These are phyloP conservation scores for Chondrus crispus DNA, from an alignment of 23 red algal genomes.

Conservation along the genomic window DNA sequence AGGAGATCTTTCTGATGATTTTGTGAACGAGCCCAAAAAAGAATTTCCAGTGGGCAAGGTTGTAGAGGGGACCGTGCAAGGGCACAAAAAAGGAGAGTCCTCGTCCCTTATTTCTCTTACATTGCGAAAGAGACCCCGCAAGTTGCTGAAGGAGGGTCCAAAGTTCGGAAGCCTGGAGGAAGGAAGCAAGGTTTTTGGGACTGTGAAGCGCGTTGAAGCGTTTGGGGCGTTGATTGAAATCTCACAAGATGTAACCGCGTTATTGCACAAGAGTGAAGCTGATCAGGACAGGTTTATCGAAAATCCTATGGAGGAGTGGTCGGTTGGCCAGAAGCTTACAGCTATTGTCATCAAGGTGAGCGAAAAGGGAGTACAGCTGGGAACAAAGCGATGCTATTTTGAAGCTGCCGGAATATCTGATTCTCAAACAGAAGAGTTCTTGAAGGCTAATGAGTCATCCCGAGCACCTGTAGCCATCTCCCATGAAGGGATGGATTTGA, in stretches of 20 bases:
- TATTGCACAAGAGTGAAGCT: conserved; percentile 58
- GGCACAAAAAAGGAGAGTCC: background rate
- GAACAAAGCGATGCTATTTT: conserved; percentile 69
- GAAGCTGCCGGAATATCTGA: conserved; percentile 50
- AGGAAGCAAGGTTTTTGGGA: conserved; percentile 15
- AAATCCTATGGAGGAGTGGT: conserved; percentile 43
- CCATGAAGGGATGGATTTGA: no score
- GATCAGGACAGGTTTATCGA: conserved; percentile 56
- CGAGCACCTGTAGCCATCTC: background rate
- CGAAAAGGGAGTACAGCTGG: conserved; percentile 28
- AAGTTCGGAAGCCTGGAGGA: background rate
- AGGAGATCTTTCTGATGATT: conserved; percentile 74
- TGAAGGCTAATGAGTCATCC: conserved; percentile 29
- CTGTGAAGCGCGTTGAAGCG: conserved; percentile 35
- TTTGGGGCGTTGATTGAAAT: conserved; percentile 42
- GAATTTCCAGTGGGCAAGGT: conserved; percentile 61
- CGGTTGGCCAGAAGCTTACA: conserved; percentile 25
- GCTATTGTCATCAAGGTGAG: conserved; percentile 33
- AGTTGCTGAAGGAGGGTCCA: background rate
- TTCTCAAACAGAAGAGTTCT: background rate
- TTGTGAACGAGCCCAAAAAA: conserved; percentile 44
- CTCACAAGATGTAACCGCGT: background rate
- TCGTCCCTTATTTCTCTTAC: conserved; percentile 21
- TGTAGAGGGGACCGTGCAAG: conserved; percentile 22
- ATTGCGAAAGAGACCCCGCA: conserved; percentile 12